Base-by-base conservation (phyloP, 257 asterid genomes). In the Thymus mandschuricus region DNA sequence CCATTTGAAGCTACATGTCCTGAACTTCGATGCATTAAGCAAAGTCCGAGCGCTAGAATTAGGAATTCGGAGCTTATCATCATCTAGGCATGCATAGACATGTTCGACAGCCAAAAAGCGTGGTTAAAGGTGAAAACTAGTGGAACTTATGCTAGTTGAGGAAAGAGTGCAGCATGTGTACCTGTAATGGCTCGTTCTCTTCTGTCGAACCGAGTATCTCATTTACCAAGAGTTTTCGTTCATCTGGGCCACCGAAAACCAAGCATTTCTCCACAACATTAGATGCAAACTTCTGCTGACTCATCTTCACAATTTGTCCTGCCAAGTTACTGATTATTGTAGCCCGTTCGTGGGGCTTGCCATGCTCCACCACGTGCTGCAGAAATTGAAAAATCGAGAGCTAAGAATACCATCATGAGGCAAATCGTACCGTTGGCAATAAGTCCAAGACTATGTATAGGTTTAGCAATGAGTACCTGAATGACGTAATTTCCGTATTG, bases 211-310 rank as follows among this genome's bases (percentile, higher is more conserved):
- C 98, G 68, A 93, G 97, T 84, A 93, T 93, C 82, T 93, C 96
- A 8, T 82, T 81, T 31, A 91, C 90, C 84, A 93, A 70, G 34
- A 87, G 68, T 60, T 89, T 81, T 34, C 92, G 88, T 74, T 91
- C 92, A 46, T 86, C 92, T 34, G 89, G 90, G 50, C 87, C 80
- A 33, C 96, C 96, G 41, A 78, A 89, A 45, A 79, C 80, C 86
- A 94, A 82, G 82, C 98, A 91, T 78, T 91, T 91, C 83, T 93
- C 98, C 10, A 93, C 86, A 27, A 93, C 97, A 65, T 93, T 93
- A 40, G 98, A 93, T 43, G 98, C 98, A 10, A 83, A 93, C 62
- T 92, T 92, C 75, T 92, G 97, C 75, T 87, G 96, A 54, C 98
- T 93, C 97, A 93, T 87, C 87, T 82, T 87, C 72, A 89, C 96